These are phyloP conservation scores for Guillardia theta DNA, from an alignment of 78 protist genomes.

Conservation along the genomic window DNA sequence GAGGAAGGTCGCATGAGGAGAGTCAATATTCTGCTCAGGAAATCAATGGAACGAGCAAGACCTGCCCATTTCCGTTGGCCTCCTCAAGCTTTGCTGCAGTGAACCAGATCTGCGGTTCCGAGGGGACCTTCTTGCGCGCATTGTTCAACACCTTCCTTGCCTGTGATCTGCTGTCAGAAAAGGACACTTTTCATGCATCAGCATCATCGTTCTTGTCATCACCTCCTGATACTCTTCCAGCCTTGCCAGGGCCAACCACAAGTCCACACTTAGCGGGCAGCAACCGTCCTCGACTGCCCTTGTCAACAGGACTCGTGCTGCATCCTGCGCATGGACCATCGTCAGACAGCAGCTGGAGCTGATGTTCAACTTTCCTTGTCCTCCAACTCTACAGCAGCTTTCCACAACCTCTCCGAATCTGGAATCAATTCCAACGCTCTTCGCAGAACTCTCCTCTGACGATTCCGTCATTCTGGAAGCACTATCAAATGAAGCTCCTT, in stretches of 20 bases:
- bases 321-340: slow-evolving; percentile 60
- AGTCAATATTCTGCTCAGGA: not conserved
- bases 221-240: slow-evolving; percentile 70
- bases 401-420: slow-evolving; percentile 84
- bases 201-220: not conserved
- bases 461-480: too few relatives aligned
- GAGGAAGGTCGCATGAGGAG: not conserved
- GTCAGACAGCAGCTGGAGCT: not conserved
- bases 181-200: not conserved
- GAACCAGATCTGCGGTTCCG: slow-evolving; percentile 85
- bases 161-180: not conserved
- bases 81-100: slow-evolving; percentile 95
- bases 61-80: slow-evolving; percentile 39
- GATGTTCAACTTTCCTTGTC: slow-evolving; percentile 55
- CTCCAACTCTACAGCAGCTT: slow-evolving; percentile 89
- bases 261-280: slow-evolving; percentile 67
- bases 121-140: slow-evolving; percentile 73
- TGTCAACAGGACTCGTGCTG: slow-evolving; percentile 81
- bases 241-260: slow-evolving; percentile 96
- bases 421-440: slow-evolving; percentile 81
- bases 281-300: slow-evolving; percentile 35
- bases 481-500: not conserved
- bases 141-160: slow-evolving; percentile 87
- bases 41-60: not conserved
- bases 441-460: too few relatives aligned